Base-by-base conservation (phyloP, 1,284 basidiomycete genomes). In the Trichosporon faecale region DNA sequence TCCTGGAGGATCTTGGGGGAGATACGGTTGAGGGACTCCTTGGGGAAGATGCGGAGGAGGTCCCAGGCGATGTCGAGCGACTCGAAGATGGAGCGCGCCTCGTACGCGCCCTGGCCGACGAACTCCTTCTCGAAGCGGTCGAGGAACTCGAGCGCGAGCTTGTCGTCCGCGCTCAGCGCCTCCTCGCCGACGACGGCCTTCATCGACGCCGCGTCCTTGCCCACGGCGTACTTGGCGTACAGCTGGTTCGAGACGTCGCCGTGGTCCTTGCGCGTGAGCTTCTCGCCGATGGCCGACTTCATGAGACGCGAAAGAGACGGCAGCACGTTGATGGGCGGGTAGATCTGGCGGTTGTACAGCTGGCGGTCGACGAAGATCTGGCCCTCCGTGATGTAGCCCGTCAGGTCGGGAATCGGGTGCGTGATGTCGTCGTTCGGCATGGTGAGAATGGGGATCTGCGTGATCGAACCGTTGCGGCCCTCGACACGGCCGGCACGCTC, bases 341-440 rank as follows among this genome's bases (percentile, higher is more conserved):
- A 99, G 84, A 99, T 96, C 85, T 98, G 96, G 79, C 93, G 88
- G 77, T 83, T 83, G 78, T 80, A 70, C 16, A 83, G 77, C 72
- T 85, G 83, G 77, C 96, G 91, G 87, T 99, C 97, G 80, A 99
- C 93, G 85, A 93, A 98, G 85, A 99, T 98, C 86, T 99, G 97
- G 66, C 97, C 97, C 87, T 98, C 87, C 46, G 96, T 98, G 83
- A 99, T 99, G 86, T 99, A 99, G 67, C 97, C 97, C 76, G 95
- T 99, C 86, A 99, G 88, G 89, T 99, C 97, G 78, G 96, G 97
- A 85, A 99, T 99, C 70, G 97, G 97, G 85, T 99, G 97, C 57
- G 97, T 99, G 84, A 99, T 99, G 88, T 99, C 95, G 85, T 99
- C 97, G 86, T 99, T 99, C 37, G 97, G 97, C 97, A 99, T 99